Evolutionary conservation across 2,329 filamentous ascomycete species (phyloP), one percentile per base, ranked within the genome.

Genomic region (Celoporthe dispersa): DNA sequence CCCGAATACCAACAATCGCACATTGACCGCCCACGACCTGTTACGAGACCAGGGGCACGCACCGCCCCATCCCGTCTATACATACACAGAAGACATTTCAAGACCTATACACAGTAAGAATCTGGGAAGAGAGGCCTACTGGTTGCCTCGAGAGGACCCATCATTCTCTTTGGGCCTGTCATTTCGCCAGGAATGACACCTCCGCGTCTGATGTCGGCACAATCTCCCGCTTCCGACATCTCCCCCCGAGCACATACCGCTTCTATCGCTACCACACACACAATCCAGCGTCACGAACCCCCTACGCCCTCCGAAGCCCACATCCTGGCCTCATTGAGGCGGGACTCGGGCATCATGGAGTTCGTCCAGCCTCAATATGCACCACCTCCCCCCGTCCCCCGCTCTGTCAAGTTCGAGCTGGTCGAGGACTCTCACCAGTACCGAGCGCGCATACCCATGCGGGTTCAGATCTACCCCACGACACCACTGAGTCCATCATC

Each of bases 401-500:
- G 94, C 85, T 91, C 90, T 78, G 91, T 94, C 82, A 88, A 91
- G 84, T 94, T 95, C 81, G 90, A 93, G 80, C 86, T 94, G 68
- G 85, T 94, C 75, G 89, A 92, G 75, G 88, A 92, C 75, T 87
- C 88, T 41, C 88, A 89, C 71, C 88, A 91, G 78, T 89, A 88
- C 75, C 88, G 89, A 75, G 92, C 91, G 81, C 90, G 92, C 78
- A 85, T 94, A 74, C 92, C 92, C n/a, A 91, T 95, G 88, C 87
- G 92, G 77, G 92, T 95, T 67, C 92, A 97, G 77, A 98, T 99
- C 75, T 97, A 92, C 78, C 93, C 62, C 94, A 98, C 81, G 96
- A 99, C 84, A 94, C 93, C 66, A 98, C 95, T 31, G 95, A 98
- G 79, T 98, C 94, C 48, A 99, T 99, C 82, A 93, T 98, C 73